Evolutionary conservation across 202 grass and related monocot species (phyloP).

Genomic region (Sporobolus alterniflorus): DNA sequence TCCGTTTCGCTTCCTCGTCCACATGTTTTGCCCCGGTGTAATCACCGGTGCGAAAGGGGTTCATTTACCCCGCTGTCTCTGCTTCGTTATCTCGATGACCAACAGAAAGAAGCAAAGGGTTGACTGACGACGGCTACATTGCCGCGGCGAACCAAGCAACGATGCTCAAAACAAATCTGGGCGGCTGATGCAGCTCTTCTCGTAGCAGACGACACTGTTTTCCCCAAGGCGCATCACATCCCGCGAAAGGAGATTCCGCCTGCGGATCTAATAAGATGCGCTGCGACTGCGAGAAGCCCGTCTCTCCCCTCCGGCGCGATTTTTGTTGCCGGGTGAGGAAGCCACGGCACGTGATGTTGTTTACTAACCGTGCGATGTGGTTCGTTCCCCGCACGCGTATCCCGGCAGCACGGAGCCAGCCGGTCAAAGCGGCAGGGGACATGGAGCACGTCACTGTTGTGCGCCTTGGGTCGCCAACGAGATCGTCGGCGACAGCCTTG

Average conservation of each 20-base stretch:
- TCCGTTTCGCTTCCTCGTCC: slow-evolving; percentile 2
- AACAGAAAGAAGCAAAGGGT: slow-evolving; percentile 22
- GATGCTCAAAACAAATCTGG: too few relatives aligned
- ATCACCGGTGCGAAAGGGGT: slow-evolving; percentile 38
- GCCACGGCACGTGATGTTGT: not conserved
- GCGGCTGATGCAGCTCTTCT: too few relatives aligned
- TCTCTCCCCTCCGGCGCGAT: slow-evolving; percentile 2
- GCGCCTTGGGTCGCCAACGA: not conserved
- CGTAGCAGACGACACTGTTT: not conserved
- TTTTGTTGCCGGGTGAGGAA: slow-evolving; percentile 7
- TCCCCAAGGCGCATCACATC: slow-evolving; percentile 38
- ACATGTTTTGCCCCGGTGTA: slow-evolving; percentile 41
- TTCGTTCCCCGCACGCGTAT: not conserved
- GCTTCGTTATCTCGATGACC: slow-evolving; percentile 7
- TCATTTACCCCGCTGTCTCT: slow-evolving; percentile 33
- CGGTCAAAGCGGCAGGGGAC: slow-evolving; percentile 32
- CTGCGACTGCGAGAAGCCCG: not conserved
- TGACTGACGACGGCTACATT: too few relatives aligned
- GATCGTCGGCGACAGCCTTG: not conserved
- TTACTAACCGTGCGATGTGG: slow-evolving; percentile 7
- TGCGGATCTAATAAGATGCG: not conserved
- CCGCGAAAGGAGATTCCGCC: slow-evolving; percentile 12
- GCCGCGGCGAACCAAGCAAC: too few relatives aligned
- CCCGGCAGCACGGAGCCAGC: too few relatives aligned
- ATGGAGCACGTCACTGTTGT: slow-evolving; percentile 22